Evolutionary conservation across 352 stramenopile genomes (phyloP).

Genomic region (Phytophthora constricta): DNA sequence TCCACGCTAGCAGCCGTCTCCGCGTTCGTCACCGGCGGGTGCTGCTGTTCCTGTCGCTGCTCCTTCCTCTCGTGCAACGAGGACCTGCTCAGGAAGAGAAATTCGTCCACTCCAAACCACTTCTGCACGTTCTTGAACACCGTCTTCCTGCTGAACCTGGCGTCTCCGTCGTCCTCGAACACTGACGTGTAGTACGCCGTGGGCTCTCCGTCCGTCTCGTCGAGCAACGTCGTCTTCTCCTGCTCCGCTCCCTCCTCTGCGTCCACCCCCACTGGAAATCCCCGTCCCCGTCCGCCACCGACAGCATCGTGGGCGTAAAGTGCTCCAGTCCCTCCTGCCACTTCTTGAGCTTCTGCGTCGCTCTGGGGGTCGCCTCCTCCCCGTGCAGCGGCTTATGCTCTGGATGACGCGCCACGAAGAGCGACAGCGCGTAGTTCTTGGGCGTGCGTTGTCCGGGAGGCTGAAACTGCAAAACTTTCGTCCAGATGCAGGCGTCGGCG

Average conservation of each 20-base stretch:
- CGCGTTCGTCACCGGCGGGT: conserved; percentile 6
- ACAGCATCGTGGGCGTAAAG: conserved; percentile 84
- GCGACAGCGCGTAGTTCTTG: conserved; percentile 55
- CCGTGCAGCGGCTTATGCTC: background rate
- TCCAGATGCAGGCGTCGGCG: conserved; percentile 37
- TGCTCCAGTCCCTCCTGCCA: conserved; percentile 76
- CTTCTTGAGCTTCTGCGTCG: conserved; percentile 38
- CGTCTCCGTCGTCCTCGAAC: conserved; percentile 30
- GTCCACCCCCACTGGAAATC: conserved; percentile 51
- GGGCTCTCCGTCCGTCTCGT: background rate
- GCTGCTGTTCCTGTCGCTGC: conserved; percentile 37
- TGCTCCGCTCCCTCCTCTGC: background rate
- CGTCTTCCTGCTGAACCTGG: conserved; percentile 30
- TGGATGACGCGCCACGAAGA: conserved; percentile 41
- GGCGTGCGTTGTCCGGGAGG: conserved; percentile 14
- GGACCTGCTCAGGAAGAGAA: conserved; percentile 60
- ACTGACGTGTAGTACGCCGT: conserved; percentile 20
- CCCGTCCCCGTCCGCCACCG: conserved; percentile 53
- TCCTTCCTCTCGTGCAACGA: conserved; percentile 17
- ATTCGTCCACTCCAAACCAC: conserved; percentile 81
- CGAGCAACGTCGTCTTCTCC: too few relatives aligned
- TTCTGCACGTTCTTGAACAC: conserved; percentile 53
- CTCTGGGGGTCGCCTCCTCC: background rate
- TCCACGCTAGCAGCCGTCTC: background rate
- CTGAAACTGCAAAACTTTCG: conserved; percentile 43